Evolutionary conservation across 2,329 filamentous ascomycete species (phyloP), one percentile per base, ranked within the genome.

Genomic region (Bipolaris victoriae): DNA sequence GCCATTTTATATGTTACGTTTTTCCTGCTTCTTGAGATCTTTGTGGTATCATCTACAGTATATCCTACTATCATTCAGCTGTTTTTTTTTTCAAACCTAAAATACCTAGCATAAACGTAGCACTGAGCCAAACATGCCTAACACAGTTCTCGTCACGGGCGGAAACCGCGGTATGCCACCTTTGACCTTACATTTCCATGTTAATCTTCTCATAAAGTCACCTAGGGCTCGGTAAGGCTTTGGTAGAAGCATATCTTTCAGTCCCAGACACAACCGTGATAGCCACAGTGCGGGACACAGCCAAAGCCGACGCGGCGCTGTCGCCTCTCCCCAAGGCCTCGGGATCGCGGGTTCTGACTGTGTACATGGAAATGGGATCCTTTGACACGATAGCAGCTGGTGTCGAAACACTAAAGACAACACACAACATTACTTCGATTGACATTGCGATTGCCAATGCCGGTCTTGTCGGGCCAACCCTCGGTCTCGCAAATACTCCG

Each of bases 261-360:
- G 65, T 72, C 1, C 74, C 79, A 1, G 65, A 76, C 41, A 75
- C 72, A 16, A 78, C 67, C 16, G 75, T 81, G 39, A 74, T 82
- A 13, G 78, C 76, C 18, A 76, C 75, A 5, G 69, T 78, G 29
- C 78, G 78, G 20, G 65, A 74, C n/a, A 67, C 61, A 3, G 43
- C 61, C 0, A 66, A 63, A 33, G 65, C 69, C 1, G 40, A 43
- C 13, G 26, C 66, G 1, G 60, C 67, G 3, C 69, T 80, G 5
- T 58, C 60, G 31, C 20, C 43, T 20, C 26, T 46, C 7, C n/a
- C 43, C 43, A 46, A 46, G 16, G 43, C 43, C 43, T 31, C 43
- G 13, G 43, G 43, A 20, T 46, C 43, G 7, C n/a, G 26, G 3
- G 18, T 43, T 15, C 49, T 66, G 7, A 18, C 60, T 24, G 37